Evolutionary conservation across 2,329 filamentous ascomycete genomes (phyloP).

Genomic region (Mycosphaerella sp.): DNA sequence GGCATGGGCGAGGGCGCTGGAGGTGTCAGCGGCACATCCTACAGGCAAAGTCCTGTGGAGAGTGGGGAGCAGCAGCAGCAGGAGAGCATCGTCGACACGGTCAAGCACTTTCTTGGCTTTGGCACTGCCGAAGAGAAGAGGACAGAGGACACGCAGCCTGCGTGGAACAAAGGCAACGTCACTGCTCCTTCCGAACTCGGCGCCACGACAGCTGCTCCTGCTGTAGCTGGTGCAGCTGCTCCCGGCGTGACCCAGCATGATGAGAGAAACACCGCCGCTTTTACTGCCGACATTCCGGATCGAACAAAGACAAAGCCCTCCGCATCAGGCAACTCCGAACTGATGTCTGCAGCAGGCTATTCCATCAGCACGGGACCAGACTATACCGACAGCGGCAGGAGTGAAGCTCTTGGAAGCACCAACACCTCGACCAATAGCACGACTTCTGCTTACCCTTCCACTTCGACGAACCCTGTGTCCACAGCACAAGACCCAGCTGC

Average conservation of each 20-base stretch:
- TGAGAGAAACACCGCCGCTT: slow-evolving; percentile 3
- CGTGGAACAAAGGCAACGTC: slow-evolving; percentile 7
- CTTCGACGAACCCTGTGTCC: neutral
- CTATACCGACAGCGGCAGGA: neutral
- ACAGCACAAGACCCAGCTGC: neutral
- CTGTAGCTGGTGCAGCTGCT: slow-evolving; percentile 10
- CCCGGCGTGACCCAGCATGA: slow-evolving; percentile 4
- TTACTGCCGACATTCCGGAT: slow-evolving; percentile 14
- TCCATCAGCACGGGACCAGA: neutral
- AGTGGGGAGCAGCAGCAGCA: slow-evolving; percentile 3
- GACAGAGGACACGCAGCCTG: slow-evolving; percentile 10
- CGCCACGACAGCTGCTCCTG: slow-evolving; percentile 12
- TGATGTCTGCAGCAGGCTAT: neutral
- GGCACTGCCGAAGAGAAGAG: slow-evolving; percentile 13
- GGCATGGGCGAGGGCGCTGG: slow-evolving; percentile 19
- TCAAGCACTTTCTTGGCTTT: slow-evolving; percentile 23
- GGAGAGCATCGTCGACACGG: slow-evolving; percentile 19
- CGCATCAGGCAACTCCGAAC: neutral
- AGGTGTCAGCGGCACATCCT: slow-evolving; percentile 20
- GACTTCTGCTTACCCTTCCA: neutral
- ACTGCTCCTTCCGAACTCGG: slow-evolving; percentile 3
- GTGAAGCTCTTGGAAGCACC: neutral
- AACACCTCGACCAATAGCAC: neutral
- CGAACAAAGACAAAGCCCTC: slow-evolving; percentile 9
- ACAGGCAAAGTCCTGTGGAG: slow-evolving; percentile 18